Evolutionary conservation across 176 grass and related monocot genomes (phyloP), one percentile per base, ranked within the genome.

Genomic region (Bothriochloa decipiens): DNA sequence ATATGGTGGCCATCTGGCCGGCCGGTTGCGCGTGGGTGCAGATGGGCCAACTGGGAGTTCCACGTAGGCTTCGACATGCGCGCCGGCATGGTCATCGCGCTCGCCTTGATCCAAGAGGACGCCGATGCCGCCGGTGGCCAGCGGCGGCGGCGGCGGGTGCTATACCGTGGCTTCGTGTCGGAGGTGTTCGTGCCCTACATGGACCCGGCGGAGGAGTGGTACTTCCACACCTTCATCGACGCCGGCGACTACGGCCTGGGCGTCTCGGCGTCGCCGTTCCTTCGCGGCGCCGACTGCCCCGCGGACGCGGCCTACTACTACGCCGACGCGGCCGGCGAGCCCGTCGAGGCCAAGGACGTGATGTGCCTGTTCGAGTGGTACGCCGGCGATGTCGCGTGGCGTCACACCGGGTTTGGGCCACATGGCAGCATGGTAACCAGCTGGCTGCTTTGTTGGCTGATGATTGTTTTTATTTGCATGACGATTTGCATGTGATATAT

Each of bases 121-220:
- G 18, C 7, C 18, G 16, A 52, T 18, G 50, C 16, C 6, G 52
- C 52, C 52, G 52, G 18, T 0, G 53, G 53, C 2, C 18, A n/a
- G 18, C 52, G 0, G 52, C 53, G 20, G 2, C 53, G 94, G 2
- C 53, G 94, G 55, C 80, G 13, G n/a, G 89, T 97, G 25, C 88
- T 97, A 10, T 87, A 97, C 69, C 80, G 91, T 3, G 87, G 89
- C 73, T 93, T 87, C 73, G 78, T 91, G 6, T 93, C 89, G 8
- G 94, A 97, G 81, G 28, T 93, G 27, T 91, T 93, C 60, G 79
- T 93, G 10, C 94, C 94, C 15, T 97, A 97, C 89, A 97, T 97
- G 91, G 94, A 97, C 37, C 88, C 87, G 0, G 53, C 15, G 8
- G 94, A 91, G 72, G 94, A 96, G 22, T 96, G 94, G 89, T 93